phyloP scores from a whole-genome alignment of 2,329 filamentous ascomycete genomes.

The Tolypocladium cylindrosporum region DNA sequence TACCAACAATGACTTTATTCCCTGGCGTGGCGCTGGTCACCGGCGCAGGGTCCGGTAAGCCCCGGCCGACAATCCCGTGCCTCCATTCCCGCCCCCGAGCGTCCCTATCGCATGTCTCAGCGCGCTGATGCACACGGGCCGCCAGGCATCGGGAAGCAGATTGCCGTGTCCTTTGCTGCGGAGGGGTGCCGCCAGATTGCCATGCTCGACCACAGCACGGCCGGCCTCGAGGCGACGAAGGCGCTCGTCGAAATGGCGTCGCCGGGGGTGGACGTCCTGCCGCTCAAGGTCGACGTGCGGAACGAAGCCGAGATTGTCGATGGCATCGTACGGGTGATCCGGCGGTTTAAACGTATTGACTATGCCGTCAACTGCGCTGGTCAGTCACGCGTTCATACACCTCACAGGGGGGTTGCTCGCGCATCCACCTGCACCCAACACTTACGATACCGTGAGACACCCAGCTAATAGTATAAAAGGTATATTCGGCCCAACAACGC shows the following conservation, averaged over 20 bases:
- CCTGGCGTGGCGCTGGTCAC: constrained; percentile 20
- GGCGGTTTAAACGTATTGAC: constrained; percentile 29
- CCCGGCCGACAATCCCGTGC: not conserved
- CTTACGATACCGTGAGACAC: not conserved
- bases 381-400: constrained; percentile 13
- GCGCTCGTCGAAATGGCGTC: not conserved
- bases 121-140: not conserved
- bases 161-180: constrained; percentile 22
- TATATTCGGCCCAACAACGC: constrained; percentile 25
- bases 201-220: constrained; percentile 26
- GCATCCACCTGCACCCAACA: not conserved
- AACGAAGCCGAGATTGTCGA: constrained; percentile 21
- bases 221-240: constrained; percentile 21
- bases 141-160: not conserved
- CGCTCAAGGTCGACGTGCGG: constrained; percentile 22
- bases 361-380: constrained; percentile 36
- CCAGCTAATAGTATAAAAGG: constrained; percentile 9
- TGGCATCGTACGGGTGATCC: constrained; percentile 20
- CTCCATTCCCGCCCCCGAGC: not conserved
- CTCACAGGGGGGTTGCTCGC: not conserved
- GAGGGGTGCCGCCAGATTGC: constrained; percentile 32
- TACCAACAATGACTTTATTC: constrained; percentile 13
- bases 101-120: not conserved
- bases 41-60: constrained; percentile 19
- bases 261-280: constrained; percentile 3